phyloP scores from a whole-genome alignment of 495 filamentous ascomycete species.

The Penicillium soppii region DNA sequence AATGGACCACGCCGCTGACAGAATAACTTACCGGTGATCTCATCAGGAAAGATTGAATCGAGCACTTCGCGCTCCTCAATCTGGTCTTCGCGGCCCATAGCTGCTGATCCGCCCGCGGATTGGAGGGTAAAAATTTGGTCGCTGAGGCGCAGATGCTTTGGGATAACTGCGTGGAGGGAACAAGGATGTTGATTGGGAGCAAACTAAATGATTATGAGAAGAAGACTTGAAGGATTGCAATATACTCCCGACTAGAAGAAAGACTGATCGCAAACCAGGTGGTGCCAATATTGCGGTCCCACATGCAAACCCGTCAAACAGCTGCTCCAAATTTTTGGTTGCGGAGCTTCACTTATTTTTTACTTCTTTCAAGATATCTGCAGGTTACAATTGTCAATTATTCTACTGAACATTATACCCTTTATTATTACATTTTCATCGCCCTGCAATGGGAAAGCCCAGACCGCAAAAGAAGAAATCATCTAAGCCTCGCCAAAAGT shows the following conservation, averaged over 20 bases:
- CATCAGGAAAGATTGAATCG: slow-evolving; percentile 96
- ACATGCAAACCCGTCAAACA: slow-evolving; percentile 52
- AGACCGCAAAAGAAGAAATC: slow-evolving; percentile 47
- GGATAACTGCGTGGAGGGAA: not conserved
- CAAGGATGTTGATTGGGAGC: not conserved
- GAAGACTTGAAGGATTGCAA: not conserved
- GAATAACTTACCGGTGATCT: slow-evolving; percentile 84
- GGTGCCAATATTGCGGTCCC: slow-evolving; percentile 35
- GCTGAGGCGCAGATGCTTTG: slow-evolving; percentile 1
- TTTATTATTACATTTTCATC: slow-evolving; percentile 1
- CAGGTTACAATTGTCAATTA: slow-evolving; percentile 6
- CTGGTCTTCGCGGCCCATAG: slow-evolving; percentile 93
- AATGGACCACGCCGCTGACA: too few species aligned
- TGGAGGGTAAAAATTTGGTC: slow-evolving; percentile 30
- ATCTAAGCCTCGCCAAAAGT: slow-evolving; percentile 45
- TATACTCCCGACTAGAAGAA: not conserved
- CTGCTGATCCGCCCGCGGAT: slow-evolving; percentile 37
- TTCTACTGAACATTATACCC: not conserved
- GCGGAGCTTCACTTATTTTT: slow-evolving; percentile 32
- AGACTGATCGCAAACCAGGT: slow-evolving; percentile 15
- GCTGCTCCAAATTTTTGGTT: slow-evolving; percentile 32
- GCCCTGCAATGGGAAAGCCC: slow-evolving; percentile 46
- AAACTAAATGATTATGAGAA: not conserved
- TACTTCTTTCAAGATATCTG: slow-evolving; percentile 10
- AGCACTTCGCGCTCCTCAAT: slow-evolving; percentile 95